Percentiles rank a stretch among this genome's conserved stretches.
Conservation (phyloP, 1,284 basidiomycete genomes). For the Leccinum subspadiceum region DNA sequence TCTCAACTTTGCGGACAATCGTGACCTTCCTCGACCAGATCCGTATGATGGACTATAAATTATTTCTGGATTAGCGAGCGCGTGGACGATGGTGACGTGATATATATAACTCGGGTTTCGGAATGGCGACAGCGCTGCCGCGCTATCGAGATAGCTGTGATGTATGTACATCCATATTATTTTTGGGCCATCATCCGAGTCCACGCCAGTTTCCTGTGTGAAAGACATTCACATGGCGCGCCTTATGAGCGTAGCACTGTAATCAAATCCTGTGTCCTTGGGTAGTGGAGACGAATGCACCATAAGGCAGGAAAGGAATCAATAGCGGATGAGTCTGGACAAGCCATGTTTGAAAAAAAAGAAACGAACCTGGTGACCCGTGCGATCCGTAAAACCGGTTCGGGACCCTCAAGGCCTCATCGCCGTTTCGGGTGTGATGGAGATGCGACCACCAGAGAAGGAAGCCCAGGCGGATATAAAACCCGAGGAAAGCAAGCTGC, state of each 20-base stretch:
- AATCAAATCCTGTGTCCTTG: slow-evolving; percentile 1
- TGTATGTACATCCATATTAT: slow-evolving; percentile 4
- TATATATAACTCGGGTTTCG: background rate
- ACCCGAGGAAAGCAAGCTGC: background rate
- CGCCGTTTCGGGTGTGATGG: background rate
- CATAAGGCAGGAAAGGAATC: background rate
- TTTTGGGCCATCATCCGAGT: slow-evolving; percentile 5
- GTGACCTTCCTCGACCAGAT: slow-evolving; percentile 28
- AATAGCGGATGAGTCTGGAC: background rate
- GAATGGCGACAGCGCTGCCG: background rate
- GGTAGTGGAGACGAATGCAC: background rate
- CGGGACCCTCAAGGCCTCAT: background rate
- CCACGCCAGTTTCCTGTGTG: background rate
- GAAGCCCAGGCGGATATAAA: slow-evolving; percentile 1
- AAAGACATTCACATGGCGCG: slow-evolving; percentile 2
- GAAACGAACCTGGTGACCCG: background rate
- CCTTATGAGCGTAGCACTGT: background rate
- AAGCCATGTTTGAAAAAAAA: slow-evolving; percentile 3
- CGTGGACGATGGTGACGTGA: background rate
- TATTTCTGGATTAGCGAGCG: background rate
- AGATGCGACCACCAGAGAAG: background rate
- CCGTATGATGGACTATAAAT: slow-evolving; percentile 30
- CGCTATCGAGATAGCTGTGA: background rate
- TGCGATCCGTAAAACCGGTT: background rate
- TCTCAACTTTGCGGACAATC: slow-evolving; percentile 24